Percentiles rank a stretch among this genome's conserved stretches.
Conservation (phyloP, 495 filamentous ascomycete genomes). For the Aspergillus haitiensis region DNA sequence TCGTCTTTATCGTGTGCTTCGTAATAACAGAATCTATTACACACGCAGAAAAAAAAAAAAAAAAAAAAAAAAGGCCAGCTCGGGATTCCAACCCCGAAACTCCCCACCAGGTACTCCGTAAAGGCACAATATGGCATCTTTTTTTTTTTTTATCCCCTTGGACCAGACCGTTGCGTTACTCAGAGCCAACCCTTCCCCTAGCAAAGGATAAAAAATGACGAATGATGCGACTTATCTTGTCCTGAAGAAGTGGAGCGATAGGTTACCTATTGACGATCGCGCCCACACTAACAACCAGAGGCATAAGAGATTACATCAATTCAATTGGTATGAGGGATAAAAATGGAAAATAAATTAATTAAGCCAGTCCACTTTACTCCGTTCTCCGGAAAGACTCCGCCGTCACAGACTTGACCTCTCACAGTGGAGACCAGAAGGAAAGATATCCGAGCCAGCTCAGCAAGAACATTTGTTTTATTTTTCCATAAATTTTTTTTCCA, state of each 20-base stretch:
- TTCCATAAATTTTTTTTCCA: neutral
- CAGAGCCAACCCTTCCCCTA: too few species aligned
- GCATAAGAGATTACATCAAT: neutral
- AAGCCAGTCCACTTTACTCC: neutral
- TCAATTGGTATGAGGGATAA: neutral
- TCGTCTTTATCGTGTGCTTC: too few species aligned
- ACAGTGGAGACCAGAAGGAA: neutral
- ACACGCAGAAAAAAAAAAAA: too few species aligned
- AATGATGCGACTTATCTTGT: neutral
- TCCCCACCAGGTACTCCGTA: neutral
- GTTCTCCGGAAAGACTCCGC: constrained; percentile 6
- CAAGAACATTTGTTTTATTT: neutral
- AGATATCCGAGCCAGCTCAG: constrained; percentile 1
- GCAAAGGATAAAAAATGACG: too few species aligned
- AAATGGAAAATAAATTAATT: constrained; percentile 1
- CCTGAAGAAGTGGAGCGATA: constrained; percentile 11
- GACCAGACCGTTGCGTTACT: too few species aligned
- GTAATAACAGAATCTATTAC: too few species aligned
- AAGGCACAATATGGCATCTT: too few species aligned
- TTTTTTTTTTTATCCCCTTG: too few species aligned
- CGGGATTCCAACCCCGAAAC: constrained; percentile 1
- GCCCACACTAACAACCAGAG: constrained; percentile 6
- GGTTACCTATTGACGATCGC: constrained; percentile 22
- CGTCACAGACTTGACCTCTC: neutral
- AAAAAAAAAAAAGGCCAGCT: neutral